Base-by-base conservation (phyloP, 2,329 filamentous ascomycete genomes). In the Colletotrichum euphorbiae region DNA sequence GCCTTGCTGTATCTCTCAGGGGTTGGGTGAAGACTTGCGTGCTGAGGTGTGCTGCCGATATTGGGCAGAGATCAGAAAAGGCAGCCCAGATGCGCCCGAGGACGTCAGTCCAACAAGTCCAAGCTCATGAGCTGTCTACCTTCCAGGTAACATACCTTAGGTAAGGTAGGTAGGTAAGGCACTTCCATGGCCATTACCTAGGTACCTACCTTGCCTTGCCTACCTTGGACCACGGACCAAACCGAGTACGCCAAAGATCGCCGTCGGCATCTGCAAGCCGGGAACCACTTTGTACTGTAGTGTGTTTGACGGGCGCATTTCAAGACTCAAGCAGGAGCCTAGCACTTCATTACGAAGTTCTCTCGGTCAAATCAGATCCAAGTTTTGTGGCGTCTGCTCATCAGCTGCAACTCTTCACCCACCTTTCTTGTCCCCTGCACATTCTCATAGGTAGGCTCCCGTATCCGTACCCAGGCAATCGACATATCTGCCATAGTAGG, bases 1-100 rank as follows among this genome's bases (percentile, higher is more conserved):
- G 65, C 21, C 8, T 43, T 54, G 55, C 66, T 65, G 66, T 63
- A 33, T 43, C 48, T 43, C 38, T 69, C 66, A 69, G 66, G 66
- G 66, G 66, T 33, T 43, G 43, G 24, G 17, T 43, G 61, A 52
- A 8, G 28, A 55, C 28, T 31, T 33, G 12, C n/a, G 48, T 17
- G 13, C 48, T 38, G n/a, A n/a, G n/a, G n/a, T n/a, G 36, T 13
- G 48, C 15, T 31, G 28, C 48, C 48, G 31, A 51, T 31, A 51
- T 33, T 51, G 48, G 48, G 48, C 15, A 33, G 9, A 51, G 48
- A 51, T 51, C 48, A 51, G 48, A 51, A 21, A 21, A 21, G 21
- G 3, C 21, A 21, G 21, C 21, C 21, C 33, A 38, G 12, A 38
- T 38, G 9, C 42, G n/a, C 12, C 42, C 24, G 24, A 4, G 24